Conservation (phyloP, 2,329 filamentous ascomycete species). For the Nannizziopsis barbatae region DNA sequence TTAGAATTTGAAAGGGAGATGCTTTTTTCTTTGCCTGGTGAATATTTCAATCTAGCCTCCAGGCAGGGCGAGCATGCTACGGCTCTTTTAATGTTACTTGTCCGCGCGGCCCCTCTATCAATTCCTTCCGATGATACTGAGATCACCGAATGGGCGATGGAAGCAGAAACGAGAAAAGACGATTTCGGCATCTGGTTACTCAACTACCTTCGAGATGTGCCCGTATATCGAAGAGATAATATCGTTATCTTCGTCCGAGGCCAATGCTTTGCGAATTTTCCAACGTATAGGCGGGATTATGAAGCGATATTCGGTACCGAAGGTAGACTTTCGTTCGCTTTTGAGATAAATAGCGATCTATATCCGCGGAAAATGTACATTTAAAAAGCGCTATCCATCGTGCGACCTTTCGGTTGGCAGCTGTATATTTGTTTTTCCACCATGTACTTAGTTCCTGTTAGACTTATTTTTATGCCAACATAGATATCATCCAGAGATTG, state of each 20-base stretch:
- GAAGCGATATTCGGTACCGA: no score
- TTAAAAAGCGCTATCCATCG: no score
- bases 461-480: no score
- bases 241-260: background rate
- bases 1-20: background rate
- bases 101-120: conserved; percentile 32
- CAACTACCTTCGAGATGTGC: conserved; percentile 1
- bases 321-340: no score
- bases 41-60: conserved; percentile 28
- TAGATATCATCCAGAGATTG: no score
- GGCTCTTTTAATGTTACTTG: conserved; percentile 24
- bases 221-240: background rate
- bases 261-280: no score
- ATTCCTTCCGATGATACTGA: conserved; percentile 27
- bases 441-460: no score
- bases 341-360: no score
- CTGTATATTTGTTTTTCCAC: no score
- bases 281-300: no score
- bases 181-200: conserved; percentile 28
- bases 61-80: conserved; percentile 19
- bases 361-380: no score
- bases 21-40: conserved; percentile 24
- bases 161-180: conserved; percentile 14
- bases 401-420: no score
- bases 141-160: conserved; percentile 30